Base-by-base conservation (phyloP, 176 grass and related monocot genomes). In the Calamus simplicifolius region DNA sequence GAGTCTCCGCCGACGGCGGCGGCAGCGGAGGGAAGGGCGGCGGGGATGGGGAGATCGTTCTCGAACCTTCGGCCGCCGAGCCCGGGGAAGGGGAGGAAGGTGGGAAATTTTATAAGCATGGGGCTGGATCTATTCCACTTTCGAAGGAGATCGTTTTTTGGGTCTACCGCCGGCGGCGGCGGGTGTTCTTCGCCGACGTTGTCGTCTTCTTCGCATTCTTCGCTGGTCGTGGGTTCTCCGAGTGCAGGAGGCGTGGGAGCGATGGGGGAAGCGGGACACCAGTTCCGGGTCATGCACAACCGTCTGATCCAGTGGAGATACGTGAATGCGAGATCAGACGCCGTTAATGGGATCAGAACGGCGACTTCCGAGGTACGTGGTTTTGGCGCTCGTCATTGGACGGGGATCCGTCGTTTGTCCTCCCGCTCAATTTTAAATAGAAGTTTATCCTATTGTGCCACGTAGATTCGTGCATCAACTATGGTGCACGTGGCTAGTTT, bases 271-370 rank as follows among this genome's bases (percentile, higher is more conserved):
- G 12, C 7, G 17, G 48, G 59, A 0, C 73, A 84, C 30, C 59
- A 71, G 70, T 50, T 89, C 54, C 77, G 23, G 61, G 64, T 70
- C 65, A 25, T 31, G 52, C 69, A 77, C 3, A 70, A 74, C 73
- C 80, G 69, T 4, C 4, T 80, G 12, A n/a, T 84, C 64, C 85
- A 84, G 73, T 89, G 85, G 80, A 70, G 77, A 17, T 74, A 73
- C 56, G 25, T 56, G n/a, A 84, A 80, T 48, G 80, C 73, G 16
- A 73, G 23, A 28, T 62, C 52, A 0, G 77, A 84, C 8, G 38
- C 52, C 12, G 69, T 56, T 0, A 16, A 50, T 49, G 63, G 43
- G 30, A 70, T 13, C 55, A 84, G n/a, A 71, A 15, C 3, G 3
- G 61, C 48, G 29, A 4, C 8, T 30, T 69, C 4, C 3, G 62